Evolutionary conservation across 495 filamentous ascomycete species (phyloP).

Genomic region (Hypoxylon lienhwacheense): DNA sequence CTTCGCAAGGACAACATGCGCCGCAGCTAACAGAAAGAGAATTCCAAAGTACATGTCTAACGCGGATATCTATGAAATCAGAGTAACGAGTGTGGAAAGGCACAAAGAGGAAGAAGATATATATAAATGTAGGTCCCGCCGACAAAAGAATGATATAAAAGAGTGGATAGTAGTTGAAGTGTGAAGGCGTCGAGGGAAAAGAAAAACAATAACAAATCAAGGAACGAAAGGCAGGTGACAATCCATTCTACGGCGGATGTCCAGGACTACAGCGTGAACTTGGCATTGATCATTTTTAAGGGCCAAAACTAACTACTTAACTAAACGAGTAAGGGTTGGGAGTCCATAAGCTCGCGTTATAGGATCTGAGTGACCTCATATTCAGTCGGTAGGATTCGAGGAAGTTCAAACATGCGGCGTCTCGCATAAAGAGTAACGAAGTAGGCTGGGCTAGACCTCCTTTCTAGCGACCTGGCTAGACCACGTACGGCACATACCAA

Average conservation of each 20-base stretch:
- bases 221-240: constrained; percentile 9
- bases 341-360: constrained; percentile 10
- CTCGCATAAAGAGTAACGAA: constrained; percentile 19
- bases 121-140: constrained; percentile 31
- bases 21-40: constrained; percentile 24
- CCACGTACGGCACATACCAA: constrained; percentile 3
- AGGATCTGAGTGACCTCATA: constrained; percentile 22
- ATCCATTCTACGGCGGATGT: constrained; percentile 19
- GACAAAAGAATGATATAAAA: constrained; percentile 16
- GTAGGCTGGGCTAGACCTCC: constrained; percentile 3
- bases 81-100: constrained; percentile 16
- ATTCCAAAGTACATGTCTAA: constrained; percentile 34
- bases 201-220: constrained; percentile 3
- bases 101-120: constrained; percentile 16
- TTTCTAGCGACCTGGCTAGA: constrained; percentile 11
- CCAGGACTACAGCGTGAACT: constrained; percentile 4
- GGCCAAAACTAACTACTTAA: too few relatives aligned
- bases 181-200: constrained; percentile 1
- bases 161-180: neutral
- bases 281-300: constrained; percentile 16
- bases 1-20: constrained; percentile 34
- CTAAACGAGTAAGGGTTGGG: too few relatives aligned
- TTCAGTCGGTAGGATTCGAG: constrained; percentile 26
- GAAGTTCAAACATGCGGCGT: constrained; percentile 22
- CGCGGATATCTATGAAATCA: constrained; percentile 15